phyloP scores from a whole-genome alignment of 2,329 filamentous ascomycete species.

The Teratosphaeria gauchensis region DNA sequence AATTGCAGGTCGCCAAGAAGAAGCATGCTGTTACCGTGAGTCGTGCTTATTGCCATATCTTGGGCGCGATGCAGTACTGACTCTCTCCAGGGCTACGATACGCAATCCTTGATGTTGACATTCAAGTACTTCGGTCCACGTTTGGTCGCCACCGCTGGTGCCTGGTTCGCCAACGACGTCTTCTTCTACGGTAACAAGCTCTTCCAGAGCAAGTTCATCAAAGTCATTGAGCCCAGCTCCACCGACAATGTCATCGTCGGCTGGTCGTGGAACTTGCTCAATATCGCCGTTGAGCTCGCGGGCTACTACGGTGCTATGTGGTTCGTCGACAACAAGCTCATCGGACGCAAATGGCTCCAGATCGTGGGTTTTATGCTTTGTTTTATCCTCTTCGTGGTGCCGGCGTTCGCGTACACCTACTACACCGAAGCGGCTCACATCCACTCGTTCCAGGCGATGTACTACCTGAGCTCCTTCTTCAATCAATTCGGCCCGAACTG shows the following conservation, averaged over 20 bases:
- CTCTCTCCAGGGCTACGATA: slow-evolving; percentile 1
- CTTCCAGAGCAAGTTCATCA: slow-evolving; percentile 81
- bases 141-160: slow-evolving; percentile 1
- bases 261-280: slow-evolving; percentile 86
- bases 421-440: slow-evolving; percentile 57
- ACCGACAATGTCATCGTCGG: slow-evolving; percentile 55
- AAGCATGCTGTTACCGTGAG: slow-evolving; percentile 45
- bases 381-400: slow-evolving; percentile 83
- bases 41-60: not conserved
- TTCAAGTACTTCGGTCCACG: slow-evolving; percentile 3
- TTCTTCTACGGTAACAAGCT: slow-evolving; percentile 98
- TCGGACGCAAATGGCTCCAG: slow-evolving; percentile 89
- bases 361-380: slow-evolving; percentile 82
- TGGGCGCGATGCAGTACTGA: not conserved
- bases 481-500: slow-evolving; percentile 94
- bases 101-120: slow-evolving; percentile 2
- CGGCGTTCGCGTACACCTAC: slow-evolving; percentile 75
- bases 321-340: slow-evolving; percentile 85
- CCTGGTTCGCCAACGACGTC: slow-evolving; percentile 29
- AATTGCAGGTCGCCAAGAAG: slow-evolving; percentile 72
- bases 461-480: slow-evolving; percentile 74
- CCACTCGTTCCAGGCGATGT: slow-evolving; percentile 94
- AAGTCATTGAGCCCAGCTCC: slow-evolving; percentile 53
- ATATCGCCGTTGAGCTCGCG: slow-evolving; percentile 69
- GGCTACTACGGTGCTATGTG: slow-evolving; percentile 82